Conservation (phyloP, 2,329 filamentous ascomycete species). For the Chrysoporthe cubensis region DNA sequence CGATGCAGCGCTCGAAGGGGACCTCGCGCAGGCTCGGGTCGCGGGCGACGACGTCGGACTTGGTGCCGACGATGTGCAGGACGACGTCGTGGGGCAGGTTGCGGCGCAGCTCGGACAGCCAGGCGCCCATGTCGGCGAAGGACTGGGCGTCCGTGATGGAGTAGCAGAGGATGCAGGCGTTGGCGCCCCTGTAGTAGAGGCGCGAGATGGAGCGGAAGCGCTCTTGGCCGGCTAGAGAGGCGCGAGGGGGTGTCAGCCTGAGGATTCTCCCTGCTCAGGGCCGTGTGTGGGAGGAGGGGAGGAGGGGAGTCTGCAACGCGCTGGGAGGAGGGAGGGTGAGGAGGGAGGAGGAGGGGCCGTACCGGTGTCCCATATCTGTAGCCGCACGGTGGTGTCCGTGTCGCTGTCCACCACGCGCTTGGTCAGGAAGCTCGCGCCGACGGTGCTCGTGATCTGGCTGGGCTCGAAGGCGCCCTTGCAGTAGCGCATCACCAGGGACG, state of each 20-base stretch:
- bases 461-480: slow-evolving; percentile 74
- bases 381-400: slow-evolving; percentile 82
- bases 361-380: slow-evolving; percentile 96
- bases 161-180: slow-evolving; percentile 93
- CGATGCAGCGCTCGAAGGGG: slow-evolving; percentile 93
- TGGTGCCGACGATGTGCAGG: slow-evolving; percentile 93
- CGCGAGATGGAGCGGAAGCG: slow-evolving; percentile 92
- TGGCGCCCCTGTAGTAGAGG: slow-evolving; percentile 94
- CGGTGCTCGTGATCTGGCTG: slow-evolving; percentile 68
- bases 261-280: not conserved
- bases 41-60: slow-evolving; percentile 85
- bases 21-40: slow-evolving; percentile 81
- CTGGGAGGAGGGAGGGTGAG: not conserved
- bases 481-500: slow-evolving; percentile 75
- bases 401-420: slow-evolving; percentile 83
- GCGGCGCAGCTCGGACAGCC: slow-evolving; percentile 82
- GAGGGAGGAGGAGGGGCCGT: slow-evolving; percentile 28
- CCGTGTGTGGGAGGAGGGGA: not conserved
- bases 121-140: slow-evolving; percentile 90
- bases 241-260: not conserved
- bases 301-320: not conserved
- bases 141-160: slow-evolving; percentile 85
- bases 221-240: slow-evolving; percentile 74
- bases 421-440: slow-evolving; percentile 79
- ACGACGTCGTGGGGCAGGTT: slow-evolving; percentile 80